Evolutionary conservation across 1,139 yeast species (phyloP).

Genomic region (Diutina pseudorugosa): DNA sequence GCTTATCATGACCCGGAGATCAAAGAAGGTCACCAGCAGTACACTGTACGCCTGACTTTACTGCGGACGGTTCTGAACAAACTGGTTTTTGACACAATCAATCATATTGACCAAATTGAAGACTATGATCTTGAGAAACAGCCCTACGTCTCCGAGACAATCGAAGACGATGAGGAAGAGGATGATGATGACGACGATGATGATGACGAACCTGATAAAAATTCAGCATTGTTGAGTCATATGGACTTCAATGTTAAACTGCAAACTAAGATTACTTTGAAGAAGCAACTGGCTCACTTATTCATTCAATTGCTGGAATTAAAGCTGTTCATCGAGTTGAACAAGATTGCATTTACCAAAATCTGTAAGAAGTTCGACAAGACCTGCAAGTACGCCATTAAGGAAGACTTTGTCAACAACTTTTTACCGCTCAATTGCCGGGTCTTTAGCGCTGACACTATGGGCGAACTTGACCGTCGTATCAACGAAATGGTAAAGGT

Average conservation of each 20-base stretch:
- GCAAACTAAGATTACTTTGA: slow-evolving; percentile 54
- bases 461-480: slow-evolving; percentile 31
- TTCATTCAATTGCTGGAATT: slow-evolving; percentile 76
- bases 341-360: slow-evolving; percentile 79
- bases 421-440: slow-evolving; percentile 31
- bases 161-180: slow-evolving; percentile 25
- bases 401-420: slow-evolving; percentile 35
- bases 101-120: slow-evolving; percentile 12
- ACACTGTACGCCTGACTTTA: slow-evolving; percentile 15
- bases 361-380: slow-evolving; percentile 87
- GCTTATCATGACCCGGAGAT: slow-evolving; percentile 13
- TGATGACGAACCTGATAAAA: slow-evolving; percentile 14
- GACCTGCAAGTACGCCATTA: slow-evolving; percentile 51
- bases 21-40: slow-evolving; percentile 13
- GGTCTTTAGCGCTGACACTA: slow-evolving; percentile 35
- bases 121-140: slow-evolving; percentile 10
- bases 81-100: slow-evolving; percentile 17
- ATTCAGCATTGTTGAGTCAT: slow-evolving; percentile 30
- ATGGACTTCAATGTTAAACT: slow-evolving; percentile 34
- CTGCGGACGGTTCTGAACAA: slow-evolving; percentile 20
- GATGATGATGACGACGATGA: slow-evolving; percentile 32
- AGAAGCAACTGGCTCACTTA: slow-evolving; percentile 50
- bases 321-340: slow-evolving; percentile 69
- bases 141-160: slow-evolving; percentile 12
- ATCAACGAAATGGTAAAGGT: slow-evolving; percentile 36